Evolutionary conservation across 106 monocot genomes (phyloP), one percentile per base, ranked within the genome.

Genomic region (Apostasia ramifera): DNA sequence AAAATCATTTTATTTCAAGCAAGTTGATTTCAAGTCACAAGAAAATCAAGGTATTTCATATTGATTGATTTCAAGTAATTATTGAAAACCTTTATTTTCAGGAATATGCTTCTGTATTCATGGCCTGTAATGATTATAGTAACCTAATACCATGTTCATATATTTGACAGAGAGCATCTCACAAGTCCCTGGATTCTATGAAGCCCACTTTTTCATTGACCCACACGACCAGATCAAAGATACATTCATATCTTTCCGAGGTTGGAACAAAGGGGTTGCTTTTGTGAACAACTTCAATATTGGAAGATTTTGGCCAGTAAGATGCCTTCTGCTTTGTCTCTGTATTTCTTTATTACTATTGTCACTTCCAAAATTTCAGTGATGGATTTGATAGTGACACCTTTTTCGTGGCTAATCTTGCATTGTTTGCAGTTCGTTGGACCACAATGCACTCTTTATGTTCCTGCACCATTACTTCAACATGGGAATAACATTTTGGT

Each of bases 261-360:
- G 93, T 57, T 98, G 90, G 97, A 90, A 62, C 57, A 98, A 93
- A 82, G 97, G 97, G 15, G 60, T 98, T 75, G 92, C 85, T 73
- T 92, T 98, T 81, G 81, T 98, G 26, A 98, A 98, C 55, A 76
- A 90, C 75, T 98, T 98, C 81, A 98, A 98, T 67, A 74, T 98
- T 50, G 97, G 97, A 76, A 84, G 97, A 85, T 98, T 81, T 59
- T 98, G 97, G 92, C 84, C 97, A 71, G 97, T 98, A 93, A 59
- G 57, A 65, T 47, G 11, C 43, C 39, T 11, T 47, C 55, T 48
- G 5, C 37, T 58, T 6, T 62, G 48, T 56, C 6, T 39, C 10
- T 49, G 26, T 3, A 26, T 38, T 26, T 45, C 11, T 12, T 39
- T 61, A 2, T 70, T 53, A 57, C 7, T 56, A 8, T 40, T 12